Evolutionary conservation across 2,329 filamentous ascomycete species (phyloP).

Genomic region (Alternaria postmessia): DNA sequence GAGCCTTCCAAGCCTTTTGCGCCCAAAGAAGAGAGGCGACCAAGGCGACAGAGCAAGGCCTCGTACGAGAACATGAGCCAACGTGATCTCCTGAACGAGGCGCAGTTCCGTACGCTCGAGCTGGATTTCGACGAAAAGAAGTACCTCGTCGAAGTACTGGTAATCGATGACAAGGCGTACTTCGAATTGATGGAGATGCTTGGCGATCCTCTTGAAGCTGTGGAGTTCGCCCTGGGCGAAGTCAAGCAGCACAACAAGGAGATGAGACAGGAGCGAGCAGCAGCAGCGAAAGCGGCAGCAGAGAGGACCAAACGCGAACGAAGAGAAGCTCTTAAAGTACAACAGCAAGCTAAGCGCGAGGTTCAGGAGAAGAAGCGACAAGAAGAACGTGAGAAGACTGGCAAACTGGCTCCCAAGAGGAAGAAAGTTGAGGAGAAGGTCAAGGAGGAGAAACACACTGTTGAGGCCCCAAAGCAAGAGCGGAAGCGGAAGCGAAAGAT

Average conservation of each 20-base stretch:
- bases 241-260: background rate
- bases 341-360: background rate
- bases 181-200: background rate
- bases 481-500: background rate
- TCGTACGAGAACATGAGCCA: constrained; percentile 1
- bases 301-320: background rate
- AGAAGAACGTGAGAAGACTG: background rate
- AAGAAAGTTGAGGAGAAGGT: background rate
- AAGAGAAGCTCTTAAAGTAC: background rate
- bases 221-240: constrained; percentile 1
- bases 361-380: background rate
- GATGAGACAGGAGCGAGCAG: background rate
- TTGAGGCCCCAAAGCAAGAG: background rate
- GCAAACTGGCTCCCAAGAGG: background rate
- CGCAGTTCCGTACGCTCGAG: background rate
- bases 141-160: background rate
- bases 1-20: background rate
- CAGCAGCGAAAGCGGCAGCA: background rate
- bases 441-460: background rate
- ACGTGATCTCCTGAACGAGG: constrained; percentile 1
- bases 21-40: background rate
- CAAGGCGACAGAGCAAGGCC: background rate
- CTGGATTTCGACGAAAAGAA: background rate
- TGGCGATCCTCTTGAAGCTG: background rate
- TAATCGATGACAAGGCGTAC: background rate